These are phyloP conservation scores for Talaromyces funiculosus DNA, from an alignment of 2,329 filamentous ascomycete genomes.

Conservation along the genomic window DNA sequence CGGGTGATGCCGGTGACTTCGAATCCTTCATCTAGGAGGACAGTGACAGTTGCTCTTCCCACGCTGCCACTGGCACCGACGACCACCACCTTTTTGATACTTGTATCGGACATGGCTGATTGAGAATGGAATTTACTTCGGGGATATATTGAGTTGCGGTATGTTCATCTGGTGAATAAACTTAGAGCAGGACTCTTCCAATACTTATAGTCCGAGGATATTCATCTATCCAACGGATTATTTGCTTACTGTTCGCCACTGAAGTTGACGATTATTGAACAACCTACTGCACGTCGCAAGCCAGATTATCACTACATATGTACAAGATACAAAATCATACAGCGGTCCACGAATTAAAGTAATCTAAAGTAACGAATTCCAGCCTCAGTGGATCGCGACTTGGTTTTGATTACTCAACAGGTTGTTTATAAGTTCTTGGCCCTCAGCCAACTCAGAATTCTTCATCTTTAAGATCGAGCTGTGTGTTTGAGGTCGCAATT, in stretches of 20 bases:
- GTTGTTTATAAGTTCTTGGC: neutral
- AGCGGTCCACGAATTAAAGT: neutral
- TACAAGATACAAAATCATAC: neutral
- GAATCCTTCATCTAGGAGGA: neutral
- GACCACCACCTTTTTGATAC: neutral
- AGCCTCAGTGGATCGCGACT: neutral
- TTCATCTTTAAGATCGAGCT: neutral
- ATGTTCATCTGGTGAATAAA: neutral
- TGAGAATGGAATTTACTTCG: neutral
- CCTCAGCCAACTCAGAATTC: neutral
- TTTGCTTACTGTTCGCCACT: neutral
- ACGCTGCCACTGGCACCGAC: slow-evolving; percentile 1
- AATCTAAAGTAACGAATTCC: neutral
- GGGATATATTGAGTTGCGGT: neutral
- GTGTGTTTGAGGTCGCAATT: neutral
- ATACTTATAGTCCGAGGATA: neutral
- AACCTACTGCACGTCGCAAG: neutral
- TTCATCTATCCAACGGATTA: neutral
- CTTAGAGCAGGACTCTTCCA: neutral
- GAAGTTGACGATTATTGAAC: neutral
- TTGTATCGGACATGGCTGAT: neutral
- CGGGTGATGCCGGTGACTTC: slow-evolving; percentile 5
- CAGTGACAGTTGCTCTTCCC: neutral
- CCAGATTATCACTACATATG: neutral
- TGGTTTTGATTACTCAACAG: neutral